A percentile compares a stretch with the other conserved stretches of the same genome.
Conservation (phyloP, 306 rosid genomes). For the Chamaecrista fasciculata region DNA sequence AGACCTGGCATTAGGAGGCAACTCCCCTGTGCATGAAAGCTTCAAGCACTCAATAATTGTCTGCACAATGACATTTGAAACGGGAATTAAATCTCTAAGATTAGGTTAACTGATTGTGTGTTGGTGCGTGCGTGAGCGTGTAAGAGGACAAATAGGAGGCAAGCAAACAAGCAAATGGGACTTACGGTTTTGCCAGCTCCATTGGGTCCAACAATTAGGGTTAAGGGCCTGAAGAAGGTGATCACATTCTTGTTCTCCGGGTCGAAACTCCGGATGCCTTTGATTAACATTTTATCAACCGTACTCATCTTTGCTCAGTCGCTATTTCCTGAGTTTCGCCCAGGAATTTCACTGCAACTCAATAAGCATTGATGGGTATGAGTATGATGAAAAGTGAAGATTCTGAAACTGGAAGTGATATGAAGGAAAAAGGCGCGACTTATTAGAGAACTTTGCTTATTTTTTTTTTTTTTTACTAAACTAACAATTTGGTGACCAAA, state of each 20-base stretch:
- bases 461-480: too few relatives aligned
- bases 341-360: background rate
- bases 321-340: background rate
- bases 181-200: constrained; percentile 91
- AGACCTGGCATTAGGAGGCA: constrained; percentile 95
- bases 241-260: constrained; percentile 93
- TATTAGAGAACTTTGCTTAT: background rate
- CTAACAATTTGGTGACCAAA: too few relatives aligned
- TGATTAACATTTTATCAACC: constrained; percentile 90
- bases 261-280: constrained; percentile 96
- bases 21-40: constrained; percentile 95
- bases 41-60: constrained; percentile 94
- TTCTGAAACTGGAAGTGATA: background rate
- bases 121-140: background rate
- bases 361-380: background rate
- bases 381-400: background rate
- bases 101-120: background rate
- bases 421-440: constrained; percentile 1
- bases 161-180: too few relatives aligned
- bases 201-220: constrained; percentile 95
- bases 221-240: constrained; percentile 93
- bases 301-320: constrained; percentile 65
- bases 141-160: too few relatives aligned
- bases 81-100: background rate
- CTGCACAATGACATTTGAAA: constrained; percentile 26